Percentiles rank a stretch among this genome's conserved stretches.
Conservation (phyloP, 306 rosid genomes). For the Morella rubra region DNA sequence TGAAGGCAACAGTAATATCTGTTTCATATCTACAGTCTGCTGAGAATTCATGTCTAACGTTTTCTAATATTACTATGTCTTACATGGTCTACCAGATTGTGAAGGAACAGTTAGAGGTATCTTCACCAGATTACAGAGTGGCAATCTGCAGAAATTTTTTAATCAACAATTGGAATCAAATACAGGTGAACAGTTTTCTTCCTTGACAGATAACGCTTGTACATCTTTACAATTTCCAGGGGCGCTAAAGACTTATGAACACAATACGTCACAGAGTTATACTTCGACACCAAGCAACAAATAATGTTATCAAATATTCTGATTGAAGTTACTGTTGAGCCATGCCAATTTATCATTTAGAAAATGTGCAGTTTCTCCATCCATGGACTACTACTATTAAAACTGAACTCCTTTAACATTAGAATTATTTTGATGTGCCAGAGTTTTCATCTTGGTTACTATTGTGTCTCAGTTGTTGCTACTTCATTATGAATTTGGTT, state of each 20-base stretch:
- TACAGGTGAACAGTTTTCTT: constrained; percentile 47
- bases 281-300: constrained; percentile 10
- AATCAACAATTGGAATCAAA: constrained; percentile 45
- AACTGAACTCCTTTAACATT: constrained; percentile 4
- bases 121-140: constrained; percentile 38
- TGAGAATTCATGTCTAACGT: too few relatives aligned
- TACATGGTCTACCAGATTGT: constrained; percentile 31
- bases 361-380: constrained; percentile 17
- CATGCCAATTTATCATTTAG: neutral
- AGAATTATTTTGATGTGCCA: neutral
- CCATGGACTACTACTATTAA: constrained; percentile 9
- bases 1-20: neutral
- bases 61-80: constrained; percentile 6
- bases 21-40: neutral
- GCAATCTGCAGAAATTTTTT: constrained; percentile 40
- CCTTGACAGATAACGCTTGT: constrained; percentile 13
- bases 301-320: constrained; percentile 14
- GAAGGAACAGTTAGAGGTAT: constrained; percentile 35
- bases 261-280: neutral
- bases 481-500: neutral
- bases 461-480: neutral
- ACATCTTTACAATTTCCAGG: neutral
- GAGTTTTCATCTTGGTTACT: neutral
- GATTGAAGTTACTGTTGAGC: neutral
- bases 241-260: constrained; percentile 1